Conservation (phyloP, 768 basidiomycete species). For the Arthromyces matolae region DNA sequence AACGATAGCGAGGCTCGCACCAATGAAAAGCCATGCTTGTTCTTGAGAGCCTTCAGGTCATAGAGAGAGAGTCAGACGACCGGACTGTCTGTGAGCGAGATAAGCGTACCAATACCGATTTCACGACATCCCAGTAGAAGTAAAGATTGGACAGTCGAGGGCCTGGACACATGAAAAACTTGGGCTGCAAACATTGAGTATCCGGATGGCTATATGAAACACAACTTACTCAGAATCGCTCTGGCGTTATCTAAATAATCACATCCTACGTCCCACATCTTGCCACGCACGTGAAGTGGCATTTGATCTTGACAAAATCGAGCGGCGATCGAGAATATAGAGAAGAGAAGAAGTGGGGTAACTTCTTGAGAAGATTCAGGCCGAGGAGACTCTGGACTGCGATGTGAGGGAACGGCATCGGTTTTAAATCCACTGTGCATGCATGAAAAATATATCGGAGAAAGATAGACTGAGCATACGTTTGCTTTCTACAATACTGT, state of each 20-base stretch:
- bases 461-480: constrained; percentile 6
- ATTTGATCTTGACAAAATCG: constrained; percentile 58
- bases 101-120: constrained; percentile 62
- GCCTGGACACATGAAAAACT: constrained; percentile 62
- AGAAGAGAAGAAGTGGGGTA: constrained; percentile 66
- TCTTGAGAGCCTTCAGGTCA: constrained; percentile 62
- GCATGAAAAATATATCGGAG: neutral
- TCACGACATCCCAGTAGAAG: constrained; percentile 79
- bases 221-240: constrained; percentile 53
- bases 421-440: constrained; percentile 1
- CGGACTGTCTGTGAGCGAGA: neutral
- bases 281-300: constrained; percentile 43
- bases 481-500: constrained; percentile 15
- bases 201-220: constrained; percentile 2
- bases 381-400: constrained; percentile 30
- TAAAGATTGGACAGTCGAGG: constrained; percentile 77
- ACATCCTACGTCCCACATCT: constrained; percentile 69
- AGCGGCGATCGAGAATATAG: constrained; percentile 80
- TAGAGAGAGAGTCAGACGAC: constrained; percentile 1
- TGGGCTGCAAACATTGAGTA: constrained; percentile 37
- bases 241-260: constrained; percentile 62
- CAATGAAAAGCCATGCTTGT: constrained; percentile 82
- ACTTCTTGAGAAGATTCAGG: constrained; percentile 60
- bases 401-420: constrained; percentile 26
- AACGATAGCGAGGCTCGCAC: constrained; percentile 33